Evolutionary conservation across 164 flowering plant species (phyloP).

Genomic region (Sedum album): DNA sequence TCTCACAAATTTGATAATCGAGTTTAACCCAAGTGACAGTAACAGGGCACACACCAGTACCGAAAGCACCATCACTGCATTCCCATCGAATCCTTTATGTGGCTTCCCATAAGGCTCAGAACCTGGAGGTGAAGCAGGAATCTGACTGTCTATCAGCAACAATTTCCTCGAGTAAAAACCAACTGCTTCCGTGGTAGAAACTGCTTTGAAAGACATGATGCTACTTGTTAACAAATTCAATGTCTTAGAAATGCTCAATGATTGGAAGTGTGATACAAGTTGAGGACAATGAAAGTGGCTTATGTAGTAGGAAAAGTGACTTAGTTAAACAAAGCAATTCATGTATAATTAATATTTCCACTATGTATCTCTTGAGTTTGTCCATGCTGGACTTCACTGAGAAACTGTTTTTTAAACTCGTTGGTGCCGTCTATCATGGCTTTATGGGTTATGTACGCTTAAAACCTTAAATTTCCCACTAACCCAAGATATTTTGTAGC

Average conservation of each 20-base stretch:
- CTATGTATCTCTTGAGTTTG: not conserved
- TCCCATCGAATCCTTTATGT: constrained; percentile 48
- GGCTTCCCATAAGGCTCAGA: constrained; percentile 2
- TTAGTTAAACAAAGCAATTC: not conserved
- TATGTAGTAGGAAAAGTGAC: not conserved
- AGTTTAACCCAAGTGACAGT: constrained; percentile 75
- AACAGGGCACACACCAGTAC: constrained; percentile 77
- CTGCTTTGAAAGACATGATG: not conserved
- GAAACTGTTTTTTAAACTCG: not conserved
- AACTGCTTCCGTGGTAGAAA: too few relatives aligned
- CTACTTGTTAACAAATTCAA: too few relatives aligned
- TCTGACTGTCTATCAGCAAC: not conserved
- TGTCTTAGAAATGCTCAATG: not conserved
- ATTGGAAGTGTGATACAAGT: not conserved
- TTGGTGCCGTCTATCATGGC: not conserved
- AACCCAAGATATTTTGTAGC: not conserved
- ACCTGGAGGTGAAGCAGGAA: not conserved
- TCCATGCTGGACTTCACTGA: not conserved
- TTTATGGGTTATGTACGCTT: not conserved
- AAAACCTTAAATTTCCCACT: not conserved
- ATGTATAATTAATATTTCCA: not conserved
- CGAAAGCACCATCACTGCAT: constrained; percentile 77
- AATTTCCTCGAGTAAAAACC: not conserved
- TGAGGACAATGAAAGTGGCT: not conserved
- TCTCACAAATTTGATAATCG: constrained; percentile 61